Conservation (phyloP, 352 stramenopile species). For the Globisporangium viniferum region DNA sequence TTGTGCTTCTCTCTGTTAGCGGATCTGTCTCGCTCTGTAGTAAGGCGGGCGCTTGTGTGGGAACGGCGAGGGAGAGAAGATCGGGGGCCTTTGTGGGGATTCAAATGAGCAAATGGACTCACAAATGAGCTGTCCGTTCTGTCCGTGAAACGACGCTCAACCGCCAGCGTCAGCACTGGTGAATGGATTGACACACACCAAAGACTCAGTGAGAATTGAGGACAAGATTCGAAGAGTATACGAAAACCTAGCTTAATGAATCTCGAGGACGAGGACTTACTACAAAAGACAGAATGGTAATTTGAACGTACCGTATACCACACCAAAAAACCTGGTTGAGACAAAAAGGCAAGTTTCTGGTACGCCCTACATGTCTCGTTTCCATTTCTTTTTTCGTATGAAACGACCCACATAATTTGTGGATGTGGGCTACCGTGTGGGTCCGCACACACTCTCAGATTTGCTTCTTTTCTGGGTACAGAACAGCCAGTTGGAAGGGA, state of each 20-base stretch:
- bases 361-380: neutral
- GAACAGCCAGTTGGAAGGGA: neutral
- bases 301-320: neutral
- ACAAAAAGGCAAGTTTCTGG: neutral
- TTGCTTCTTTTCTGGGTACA: slow-evolving; percentile 6
- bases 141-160: slow-evolving; percentile 6
- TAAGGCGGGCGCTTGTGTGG: neutral
- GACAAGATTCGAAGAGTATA: slow-evolving; percentile 1
- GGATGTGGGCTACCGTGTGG: neutral
- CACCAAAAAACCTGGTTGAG: neutral
- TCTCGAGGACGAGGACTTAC: neutral
- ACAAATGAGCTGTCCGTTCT: neutral
- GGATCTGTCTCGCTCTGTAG: neutral
- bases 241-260: neutral
- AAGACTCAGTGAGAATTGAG: neutral
- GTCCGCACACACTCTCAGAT: neutral
- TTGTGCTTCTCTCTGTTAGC: neutral
- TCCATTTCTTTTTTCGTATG: neutral
- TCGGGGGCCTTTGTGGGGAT: neutral
- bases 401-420: neutral
- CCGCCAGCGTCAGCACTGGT: neutral
- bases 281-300: neutral
- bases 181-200: slow-evolving; percentile 2
- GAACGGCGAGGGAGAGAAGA: neutral
- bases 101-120: neutral